Evolutionary conservation across 805 yeast genomes (phyloP), one percentile per base, ranked within the genome.

Genomic region (Candida montana): DNA sequence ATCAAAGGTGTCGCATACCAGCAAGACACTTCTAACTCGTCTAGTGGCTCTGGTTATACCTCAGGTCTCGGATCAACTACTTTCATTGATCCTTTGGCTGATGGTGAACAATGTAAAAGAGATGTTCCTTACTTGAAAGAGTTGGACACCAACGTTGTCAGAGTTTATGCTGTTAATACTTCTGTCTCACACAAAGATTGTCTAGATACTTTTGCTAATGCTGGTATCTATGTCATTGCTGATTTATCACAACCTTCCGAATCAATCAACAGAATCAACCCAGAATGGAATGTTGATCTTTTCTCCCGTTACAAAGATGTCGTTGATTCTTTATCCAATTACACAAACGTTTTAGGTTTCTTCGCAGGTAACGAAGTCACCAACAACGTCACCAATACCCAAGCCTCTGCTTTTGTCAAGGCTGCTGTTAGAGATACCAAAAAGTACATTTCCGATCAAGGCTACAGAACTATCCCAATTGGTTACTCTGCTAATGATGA

Each of bases 281-380:
- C 95, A 33, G 64, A 67, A 47, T 84, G 93, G 93, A 70, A 74
- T 55, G 63, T 79, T 43, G 80, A 73, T 36, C 70, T 85, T 42
- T 82, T 74, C 64, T 61, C 77, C 44, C 75, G 95, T 61, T 87
- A 87, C 69, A 80, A 87, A 31, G 65, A 71, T 28, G 91, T 85
- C 37, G 77, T 88, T 42, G 95, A 87, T 63, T 69, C 72, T 58
- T 70, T 88, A 62, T 74, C 77, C 44, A 71, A 75, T 57, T 87
- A 85, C 68, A 64, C 80, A 37, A 87, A 87, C 63, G 80, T 83
- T 32, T 70, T 87, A 47, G 96, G 95, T 20, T 88, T 86, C 74
- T 86, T 87, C 62, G 95, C 95, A 39, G 95, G 95, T 59, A 87
- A 87, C 63, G 96, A 87, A 71, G 95, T 87, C 47, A 74, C 85